Conservation (phyloP, 768 basidiomycete genomes). For the Filobasidium floriforme region DNA sequence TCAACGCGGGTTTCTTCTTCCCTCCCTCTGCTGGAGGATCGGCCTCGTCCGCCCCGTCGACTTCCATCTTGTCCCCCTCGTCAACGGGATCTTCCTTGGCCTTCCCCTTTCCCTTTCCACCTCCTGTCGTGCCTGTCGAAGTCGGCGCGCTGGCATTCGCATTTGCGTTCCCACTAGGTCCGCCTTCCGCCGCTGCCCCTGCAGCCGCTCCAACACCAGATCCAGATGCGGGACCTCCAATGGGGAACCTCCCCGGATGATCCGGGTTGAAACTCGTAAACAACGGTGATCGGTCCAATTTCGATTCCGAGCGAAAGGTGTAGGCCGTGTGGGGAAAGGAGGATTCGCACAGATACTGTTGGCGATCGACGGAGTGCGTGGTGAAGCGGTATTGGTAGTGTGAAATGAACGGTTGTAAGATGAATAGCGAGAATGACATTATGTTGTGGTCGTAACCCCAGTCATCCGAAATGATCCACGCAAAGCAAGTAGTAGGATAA, state of each 20-base stretch:
- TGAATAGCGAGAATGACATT: background rate
- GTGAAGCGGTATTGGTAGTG: no score
- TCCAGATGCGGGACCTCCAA: background rate
- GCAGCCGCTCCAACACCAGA: background rate
- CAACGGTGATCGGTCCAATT: conserved; percentile 27
- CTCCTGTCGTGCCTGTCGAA: background rate
- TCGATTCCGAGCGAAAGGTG: conserved; percentile 36
- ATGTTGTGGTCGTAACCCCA: background rate
- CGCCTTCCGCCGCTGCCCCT: background rate
- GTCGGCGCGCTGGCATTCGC: background rate
- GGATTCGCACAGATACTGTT: conserved; percentile 40
- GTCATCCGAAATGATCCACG: no score
- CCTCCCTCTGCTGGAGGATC: background rate
- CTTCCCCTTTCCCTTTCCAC: conserved; percentile 1
- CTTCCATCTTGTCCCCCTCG: background rate
- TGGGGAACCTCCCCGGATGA: background rate
- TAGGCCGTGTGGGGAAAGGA: conserved; percentile 42
- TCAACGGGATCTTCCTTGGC: background rate
- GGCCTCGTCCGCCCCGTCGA: background rate
- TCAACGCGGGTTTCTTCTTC: conserved; percentile 4
- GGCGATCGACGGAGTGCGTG: background rate
- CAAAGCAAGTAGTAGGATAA: no score
- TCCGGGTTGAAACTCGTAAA: conserved; percentile 14
- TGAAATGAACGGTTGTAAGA: no score
- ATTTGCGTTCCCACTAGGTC: background rate